Evolutionary conservation across 768 basidiomycete genomes (phyloP), one percentile per base, ranked within the genome.

Genomic region (Podaxis sp.): DNA sequence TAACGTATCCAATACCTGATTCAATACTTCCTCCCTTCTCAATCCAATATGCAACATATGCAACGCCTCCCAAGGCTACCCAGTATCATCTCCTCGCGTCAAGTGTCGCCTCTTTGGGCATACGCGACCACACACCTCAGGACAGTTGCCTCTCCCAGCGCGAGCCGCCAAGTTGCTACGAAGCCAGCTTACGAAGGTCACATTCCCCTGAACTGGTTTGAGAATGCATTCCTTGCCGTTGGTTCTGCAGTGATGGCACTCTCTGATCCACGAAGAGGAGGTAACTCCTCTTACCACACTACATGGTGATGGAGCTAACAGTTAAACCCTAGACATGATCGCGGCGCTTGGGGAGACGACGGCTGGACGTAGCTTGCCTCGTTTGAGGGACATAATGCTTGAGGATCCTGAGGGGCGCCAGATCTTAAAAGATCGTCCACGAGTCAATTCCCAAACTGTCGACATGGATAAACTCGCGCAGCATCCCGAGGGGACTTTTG

Each of bases 291-390:
- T 46, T 46, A n/a, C 55, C 19, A 37, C 33, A 59, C 59, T 33
- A 55, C 29, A 9, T 50, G 50, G 9, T 40, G 46, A 59, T 43
- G 22, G 43, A 49, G 25, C 59, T 66, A 19, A 66, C 41, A 27
- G 15, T 55, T 43, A 29, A 52, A 33, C 58, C 17, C 46, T 65
- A 98, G 96, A 99, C 73, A 94, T 99, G 89, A 85, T 98, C 46
- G 96, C 97, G 11, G 91, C 93, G 4, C 82, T 98, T 8, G 94
- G 93, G 24, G 97, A 98, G 75, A 94, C 94, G 1, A 95, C 96
- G 0, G 91, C 94, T 5, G 89, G 91, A 2, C 81, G 85, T 0
- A 86, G 87, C 58, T 80, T 98, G 46, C 88, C 91, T 5, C 80
- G 82, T 52, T 76, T 97, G 53, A 86, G 92, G 36, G 89, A 93